Evolutionary conservation across 257 asterid genomes (phyloP).

Genomic region (Scutellaria barbata): DNA sequence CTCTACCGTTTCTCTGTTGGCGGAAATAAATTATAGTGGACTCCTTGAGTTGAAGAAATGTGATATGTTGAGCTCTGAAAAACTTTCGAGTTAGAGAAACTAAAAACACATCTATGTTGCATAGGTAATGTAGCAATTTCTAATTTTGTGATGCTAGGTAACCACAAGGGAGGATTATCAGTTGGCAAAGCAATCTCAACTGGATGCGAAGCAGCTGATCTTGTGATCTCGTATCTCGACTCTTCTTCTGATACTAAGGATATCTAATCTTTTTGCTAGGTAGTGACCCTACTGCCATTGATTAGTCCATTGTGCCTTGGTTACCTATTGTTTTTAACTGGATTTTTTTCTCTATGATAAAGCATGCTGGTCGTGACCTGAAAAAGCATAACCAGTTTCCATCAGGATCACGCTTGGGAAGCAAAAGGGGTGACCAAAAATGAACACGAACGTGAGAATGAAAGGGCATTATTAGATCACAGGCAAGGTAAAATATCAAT

Average conservation of each 20-base stretch:
- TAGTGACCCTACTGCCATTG: conserved; percentile 16
- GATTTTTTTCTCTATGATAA: conserved; percentile 1
- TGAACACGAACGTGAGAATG: conserved; percentile 31
- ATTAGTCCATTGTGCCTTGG: not conserved
- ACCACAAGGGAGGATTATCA: conserved; percentile 90
- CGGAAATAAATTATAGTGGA: not conserved
- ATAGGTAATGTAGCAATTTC: not conserved
- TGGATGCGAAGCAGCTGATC: conserved; percentile 91
- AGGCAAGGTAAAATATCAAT: not conserved
- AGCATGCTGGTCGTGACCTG: conserved; percentile 20
- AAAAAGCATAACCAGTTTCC: conserved; percentile 5
- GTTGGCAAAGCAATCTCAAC: conserved; percentile 90
- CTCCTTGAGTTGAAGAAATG: conserved; percentile 13
- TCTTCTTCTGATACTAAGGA: conserved; percentile 40
- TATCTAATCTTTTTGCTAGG: conserved; percentile 24
- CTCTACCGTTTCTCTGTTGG: no score
- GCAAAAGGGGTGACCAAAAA: conserved; percentile 31
- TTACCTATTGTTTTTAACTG: not conserved
- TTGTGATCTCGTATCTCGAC: conserved; percentile 76
- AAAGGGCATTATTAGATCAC: not conserved
- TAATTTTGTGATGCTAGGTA: conserved; percentile 56
- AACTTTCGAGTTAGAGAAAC: not conserved
- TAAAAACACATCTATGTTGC: not conserved
- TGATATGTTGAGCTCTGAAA: conserved; percentile 16
- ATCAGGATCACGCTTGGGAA: conserved; percentile 25